A percentile compares a stretch with the other conserved stretches of the same genome.
Conservation (phyloP, 768 basidiomycete species). For the Candolleomyces efflorescens region DNA sequence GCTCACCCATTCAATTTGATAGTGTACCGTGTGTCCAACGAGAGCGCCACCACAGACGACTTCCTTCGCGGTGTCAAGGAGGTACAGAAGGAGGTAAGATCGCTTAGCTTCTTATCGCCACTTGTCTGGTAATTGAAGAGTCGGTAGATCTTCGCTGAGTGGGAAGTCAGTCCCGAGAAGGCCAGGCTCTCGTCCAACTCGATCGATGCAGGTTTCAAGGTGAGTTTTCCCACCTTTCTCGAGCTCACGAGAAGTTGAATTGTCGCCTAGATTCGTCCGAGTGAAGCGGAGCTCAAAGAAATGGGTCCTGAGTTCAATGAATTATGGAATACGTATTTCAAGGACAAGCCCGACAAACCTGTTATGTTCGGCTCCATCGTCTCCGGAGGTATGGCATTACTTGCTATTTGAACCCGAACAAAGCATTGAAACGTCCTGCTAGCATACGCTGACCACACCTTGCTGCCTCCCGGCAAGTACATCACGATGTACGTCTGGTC, state of each 20-base stretch:
- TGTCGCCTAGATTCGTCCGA: constrained; percentile 54
- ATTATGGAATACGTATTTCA: constrained; percentile 69
- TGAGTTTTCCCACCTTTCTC: constrained; percentile 11
- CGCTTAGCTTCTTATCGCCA: neutral
- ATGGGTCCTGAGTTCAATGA: constrained; percentile 76
- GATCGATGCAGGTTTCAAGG: constrained; percentile 76
- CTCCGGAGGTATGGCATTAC: constrained; percentile 41
- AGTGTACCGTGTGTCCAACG: constrained; percentile 68
- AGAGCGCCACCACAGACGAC: constrained; percentile 58
- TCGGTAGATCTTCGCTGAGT: constrained; percentile 50
- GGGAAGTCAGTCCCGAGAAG: constrained; percentile 65
- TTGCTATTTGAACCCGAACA: neutral
- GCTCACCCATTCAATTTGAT: neutral
- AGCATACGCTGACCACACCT: constrained; percentile 68
- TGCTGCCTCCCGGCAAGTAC: constrained; percentile 69
- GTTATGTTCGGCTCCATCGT: constrained; percentile 46
- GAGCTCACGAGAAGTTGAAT: no score
- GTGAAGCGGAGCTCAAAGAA: constrained; percentile 64
- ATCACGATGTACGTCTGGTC: constrained; percentile 49
- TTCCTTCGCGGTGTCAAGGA: constrained; percentile 67
- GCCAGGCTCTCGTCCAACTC: constrained; percentile 65
- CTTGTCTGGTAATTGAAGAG: neutral
- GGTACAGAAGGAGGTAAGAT: constrained; percentile 47
- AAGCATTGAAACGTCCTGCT: neutral
- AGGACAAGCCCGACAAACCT: constrained; percentile 77